phyloP scores from a whole-genome alignment of 331 rosid species.

The Pyrus hybrid region DNA sequence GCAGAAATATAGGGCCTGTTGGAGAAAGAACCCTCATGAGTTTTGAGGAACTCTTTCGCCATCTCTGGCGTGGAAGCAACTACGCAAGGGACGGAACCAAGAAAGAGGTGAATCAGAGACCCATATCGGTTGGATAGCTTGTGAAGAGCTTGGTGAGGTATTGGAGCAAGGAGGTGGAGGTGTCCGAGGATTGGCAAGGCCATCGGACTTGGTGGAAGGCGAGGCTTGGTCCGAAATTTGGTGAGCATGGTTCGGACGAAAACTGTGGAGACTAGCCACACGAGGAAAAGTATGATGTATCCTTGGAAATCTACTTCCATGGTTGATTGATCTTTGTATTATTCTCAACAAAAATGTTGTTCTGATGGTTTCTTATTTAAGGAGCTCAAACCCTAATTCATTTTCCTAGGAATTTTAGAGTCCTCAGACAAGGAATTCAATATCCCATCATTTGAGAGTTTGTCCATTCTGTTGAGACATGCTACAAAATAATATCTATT shows the following conservation, averaged over 20 bases:
- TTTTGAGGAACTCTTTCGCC: conserved; percentile 44
- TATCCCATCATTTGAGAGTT: neutral
- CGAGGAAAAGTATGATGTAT: conserved; percentile 25
- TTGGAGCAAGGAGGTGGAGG: conserved; percentile 46
- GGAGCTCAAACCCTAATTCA: neutral
- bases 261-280: conserved; percentile 27
- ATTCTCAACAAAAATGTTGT: neutral
- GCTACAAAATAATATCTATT: neutral
- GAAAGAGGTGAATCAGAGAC: conserved; percentile 29
- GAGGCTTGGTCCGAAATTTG: conserved; percentile 17
- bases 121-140: conserved; percentile 47
- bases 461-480: neutral
- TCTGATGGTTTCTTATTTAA: neutral
- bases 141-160: conserved; percentile 44
- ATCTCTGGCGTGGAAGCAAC: conserved; percentile 33
- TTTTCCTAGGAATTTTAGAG: too few species aligned
- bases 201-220: conserved; percentile 51
- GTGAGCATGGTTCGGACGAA: conserved; percentile 21
- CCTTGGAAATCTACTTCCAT: conserved; percentile 32
- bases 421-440: neutral
- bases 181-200: conserved; percentile 64
- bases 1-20: conserved; percentile 10
- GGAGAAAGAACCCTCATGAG: conserved; percentile 25
- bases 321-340: neutral
- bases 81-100: conserved; percentile 42